Evolutionary conservation across 192 early-diverging fungal species (phyloP), one percentile per base, ranked within the genome.

Genomic region (Backusella psychrophila): DNA sequence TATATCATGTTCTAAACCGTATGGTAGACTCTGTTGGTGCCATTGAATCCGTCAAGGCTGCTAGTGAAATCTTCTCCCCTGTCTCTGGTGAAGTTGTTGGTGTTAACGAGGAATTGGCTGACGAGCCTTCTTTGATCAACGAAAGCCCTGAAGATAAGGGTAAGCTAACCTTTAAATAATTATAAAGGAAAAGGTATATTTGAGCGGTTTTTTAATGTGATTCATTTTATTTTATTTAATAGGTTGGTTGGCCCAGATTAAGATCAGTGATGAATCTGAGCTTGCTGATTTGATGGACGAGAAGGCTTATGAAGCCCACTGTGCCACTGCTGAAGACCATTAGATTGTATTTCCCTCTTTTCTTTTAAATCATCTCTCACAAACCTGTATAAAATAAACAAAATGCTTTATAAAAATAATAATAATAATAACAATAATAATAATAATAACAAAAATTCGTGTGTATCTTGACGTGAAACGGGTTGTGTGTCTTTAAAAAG

Each of bases 21-120:
- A 63, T 21, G n/a, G 78, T 81, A 87, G 93, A 90, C 2, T 53
- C 78, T 70, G 86, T 96, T n/a, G 92, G 93, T 74, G 92, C 92
- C 42, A 93, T 98, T 65, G 97, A 98, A 84, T 93, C 91, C 42
- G 97, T 98, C 80, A 98, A 98, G 89, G 96, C 97, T 69, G 94
- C 96, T 56, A 90, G 88, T 74, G 97, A 98, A 74, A 91, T 98
- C 49, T 96, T 94, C 78, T 87, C 96, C 29, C 97, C 97, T 71
- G 82, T 96, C 33, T 82, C 87, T 68, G 97, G 97, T 70, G 87
- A 91, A 70, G 88, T 98, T 71, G 86, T 94, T 63, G 93, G 91
- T 69, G 87, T 90, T 79, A 98, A 98, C 84, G 69, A 77, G 12
- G 73, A 41, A 0, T 88, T 98, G 66, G 80, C 73, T 39, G 84